A percentile compares a stretch with the other conserved stretches of the same genome.
Evolutionary conservation across 306 rosid genomes (phyloP).

Genomic region (Citrullus mucosospermus): DNA sequence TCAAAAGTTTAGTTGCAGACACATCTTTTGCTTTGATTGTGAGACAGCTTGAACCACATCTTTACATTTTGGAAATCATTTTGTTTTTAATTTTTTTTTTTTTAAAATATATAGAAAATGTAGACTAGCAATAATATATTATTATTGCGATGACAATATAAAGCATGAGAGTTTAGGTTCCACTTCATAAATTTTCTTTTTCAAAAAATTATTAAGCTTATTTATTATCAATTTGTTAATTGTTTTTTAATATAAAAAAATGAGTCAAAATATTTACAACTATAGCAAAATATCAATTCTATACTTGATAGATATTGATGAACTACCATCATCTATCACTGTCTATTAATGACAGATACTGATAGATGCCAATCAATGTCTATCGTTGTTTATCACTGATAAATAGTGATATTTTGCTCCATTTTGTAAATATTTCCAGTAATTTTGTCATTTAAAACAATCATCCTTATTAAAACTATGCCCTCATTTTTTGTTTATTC

Average conservation of each 20-base stretch:
- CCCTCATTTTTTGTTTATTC: neutral
- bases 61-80: neutral
- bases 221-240: neutral
- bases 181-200: neutral
- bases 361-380: too few species aligned
- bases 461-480: neutral
- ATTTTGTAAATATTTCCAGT: too few species aligned
- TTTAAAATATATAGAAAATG: neutral
- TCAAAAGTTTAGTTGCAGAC: neutral
- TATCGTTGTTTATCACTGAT: too few species aligned
- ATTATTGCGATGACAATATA: neutral
- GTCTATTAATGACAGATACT: too few species aligned
- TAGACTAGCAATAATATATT: neutral
- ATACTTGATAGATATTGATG: too few species aligned
- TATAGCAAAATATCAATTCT: too few species aligned
- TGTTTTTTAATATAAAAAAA: too few species aligned
- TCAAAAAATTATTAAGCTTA: neutral
- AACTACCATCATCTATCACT: too few species aligned
- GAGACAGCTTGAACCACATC: neutral
- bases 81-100: neutral
- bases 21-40: neutral
- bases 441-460: too few species aligned
- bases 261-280: too few species aligned
- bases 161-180: neutral
- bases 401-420: too few species aligned